Percentiles rank a stretch among this genome's conserved stretches.
Conservation (phyloP, 805 yeast species). For the Kazachstania martiniae region DNA sequence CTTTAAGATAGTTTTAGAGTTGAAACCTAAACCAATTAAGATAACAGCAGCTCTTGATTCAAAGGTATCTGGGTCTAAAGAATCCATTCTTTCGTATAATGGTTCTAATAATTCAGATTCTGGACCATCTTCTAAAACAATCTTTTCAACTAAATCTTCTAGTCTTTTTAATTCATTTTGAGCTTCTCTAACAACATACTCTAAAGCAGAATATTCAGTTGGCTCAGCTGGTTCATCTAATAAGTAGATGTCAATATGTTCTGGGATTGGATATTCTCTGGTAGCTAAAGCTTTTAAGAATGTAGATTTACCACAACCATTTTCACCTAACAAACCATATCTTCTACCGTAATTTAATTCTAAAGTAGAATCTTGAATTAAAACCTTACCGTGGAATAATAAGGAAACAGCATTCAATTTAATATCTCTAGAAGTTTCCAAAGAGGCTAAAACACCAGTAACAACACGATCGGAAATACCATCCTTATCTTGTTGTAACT, state of each 20-base stretch:
- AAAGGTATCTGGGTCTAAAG: constrained; percentile 90
- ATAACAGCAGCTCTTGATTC: constrained; percentile 95
- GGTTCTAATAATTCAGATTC: constrained; percentile 80
- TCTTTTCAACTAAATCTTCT: constrained; percentile 84
- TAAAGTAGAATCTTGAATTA: constrained; percentile 81
- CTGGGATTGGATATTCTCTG: constrained; percentile 93
- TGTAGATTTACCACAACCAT: constrained; percentile 98
- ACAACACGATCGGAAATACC: constrained; percentile 96
- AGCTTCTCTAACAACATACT: constrained; percentile 95
- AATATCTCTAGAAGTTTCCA: constrained; percentile 86
- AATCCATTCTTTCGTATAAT: constrained; percentile 89
- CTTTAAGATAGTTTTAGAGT: constrained; percentile 73
- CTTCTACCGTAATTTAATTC: constrained; percentile 96
- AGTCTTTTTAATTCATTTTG: constrained; percentile 82
- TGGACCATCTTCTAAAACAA: constrained; percentile 86
- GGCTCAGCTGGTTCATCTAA: constrained; percentile 98
- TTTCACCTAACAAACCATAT: constrained; percentile 95
- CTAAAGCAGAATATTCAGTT: constrained; percentile 82
- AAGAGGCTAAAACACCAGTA: constrained; percentile 90
- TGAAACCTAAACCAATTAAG: constrained; percentile 95
- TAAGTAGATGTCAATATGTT: constrained; percentile 78
- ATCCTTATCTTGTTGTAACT: constrained; percentile 85
- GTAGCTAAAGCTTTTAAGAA: constrained; percentile 89
- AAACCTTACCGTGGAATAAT: constrained; percentile 94
- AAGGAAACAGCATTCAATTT: constrained; percentile 83